A percentile compares a stretch with the other conserved stretches of the same genome.
Evolutionary conservation across 202 grass and related monocot genomes (phyloP).

Genomic region (Cymbopogon flexuosus): DNA sequence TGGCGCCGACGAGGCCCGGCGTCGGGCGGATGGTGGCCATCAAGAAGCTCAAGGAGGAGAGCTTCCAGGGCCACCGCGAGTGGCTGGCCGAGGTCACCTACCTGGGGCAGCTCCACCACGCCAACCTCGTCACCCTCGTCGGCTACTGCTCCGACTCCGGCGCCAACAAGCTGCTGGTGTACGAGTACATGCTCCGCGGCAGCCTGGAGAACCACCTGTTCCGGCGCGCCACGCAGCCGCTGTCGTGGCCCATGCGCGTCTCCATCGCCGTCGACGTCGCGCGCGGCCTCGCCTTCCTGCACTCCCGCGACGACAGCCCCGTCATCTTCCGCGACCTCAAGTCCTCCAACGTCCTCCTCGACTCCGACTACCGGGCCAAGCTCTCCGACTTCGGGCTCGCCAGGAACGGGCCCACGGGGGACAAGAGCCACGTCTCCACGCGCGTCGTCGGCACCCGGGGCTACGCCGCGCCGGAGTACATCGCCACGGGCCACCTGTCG

Average conservation of each 20-base stretch:
- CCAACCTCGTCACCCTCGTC: slow-evolving; percentile 78
- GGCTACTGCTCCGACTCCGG: slow-evolving; percentile 83
- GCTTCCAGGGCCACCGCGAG: slow-evolving; percentile 82
- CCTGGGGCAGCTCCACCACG: slow-evolving; percentile 71
- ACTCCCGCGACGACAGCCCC: slow-evolving; percentile 29
- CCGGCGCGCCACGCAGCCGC: slow-evolving; percentile 56
- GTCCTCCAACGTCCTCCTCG: slow-evolving; percentile 87
- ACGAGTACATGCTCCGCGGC: slow-evolving; percentile 86
- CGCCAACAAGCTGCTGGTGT: slow-evolving; percentile 71
- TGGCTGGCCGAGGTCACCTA: slow-evolving; percentile 90
- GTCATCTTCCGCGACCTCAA: slow-evolving; percentile 94
- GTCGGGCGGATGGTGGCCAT: slow-evolving; percentile 64
- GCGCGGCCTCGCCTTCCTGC: slow-evolving; percentile 62
- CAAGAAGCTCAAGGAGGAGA: slow-evolving; percentile 89
- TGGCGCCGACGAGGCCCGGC: slow-evolving; percentile 53
- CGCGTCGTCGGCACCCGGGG: slow-evolving; percentile 71
- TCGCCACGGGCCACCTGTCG: slow-evolving; percentile 64
- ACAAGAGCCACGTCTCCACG: slow-evolving; percentile 73
- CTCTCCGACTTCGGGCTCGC: slow-evolving; percentile 77
- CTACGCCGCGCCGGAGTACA: slow-evolving; percentile 87
- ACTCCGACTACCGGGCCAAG: slow-evolving; percentile 47
- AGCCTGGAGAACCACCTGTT: slow-evolving; percentile 98
- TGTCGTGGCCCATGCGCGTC: slow-evolving; percentile 65
- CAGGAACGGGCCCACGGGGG: slow-evolving; percentile 48
- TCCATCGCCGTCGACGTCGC: slow-evolving; percentile 63